These are phyloP conservation scores for Plasmodium reichenowi DNA, from an alignment of 169 alveolate genomes.

Conservation along the genomic window DNA sequence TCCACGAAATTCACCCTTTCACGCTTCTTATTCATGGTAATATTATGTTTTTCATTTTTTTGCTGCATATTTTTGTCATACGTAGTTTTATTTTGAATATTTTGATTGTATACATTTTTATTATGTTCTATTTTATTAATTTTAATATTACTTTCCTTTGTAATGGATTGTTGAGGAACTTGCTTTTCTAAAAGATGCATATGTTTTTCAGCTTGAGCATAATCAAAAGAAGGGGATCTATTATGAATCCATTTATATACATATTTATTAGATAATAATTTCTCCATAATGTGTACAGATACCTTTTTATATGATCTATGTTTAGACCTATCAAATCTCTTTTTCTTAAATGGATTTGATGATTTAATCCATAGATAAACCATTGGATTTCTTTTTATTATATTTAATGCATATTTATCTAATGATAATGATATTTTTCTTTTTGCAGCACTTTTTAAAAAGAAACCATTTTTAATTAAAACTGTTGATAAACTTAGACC, in stretches of 20 bases:
- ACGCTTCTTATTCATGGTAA: no score
- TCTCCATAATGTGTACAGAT: constrained; percentile 10
- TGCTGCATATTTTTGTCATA: no score
- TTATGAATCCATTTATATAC: constrained; percentile 35
- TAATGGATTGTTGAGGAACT: neutral
- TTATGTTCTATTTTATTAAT: neutral
- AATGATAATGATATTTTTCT: constrained; percentile 1
- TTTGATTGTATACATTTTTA: no score
- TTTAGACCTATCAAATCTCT: constrained; percentile 36
- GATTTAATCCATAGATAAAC: constrained; percentile 60
- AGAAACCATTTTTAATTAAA: constrained; percentile 30
- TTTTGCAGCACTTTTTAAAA: constrained; percentile 17
- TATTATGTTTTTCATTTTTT: no score
- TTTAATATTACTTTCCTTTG: neutral
- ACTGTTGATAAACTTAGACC: constrained; percentile 60
- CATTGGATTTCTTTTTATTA: constrained; percentile 56
- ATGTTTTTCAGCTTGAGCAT: neutral
- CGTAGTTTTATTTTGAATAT: no score
- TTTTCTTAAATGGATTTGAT: constrained; percentile 13
- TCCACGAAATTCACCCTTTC: no score
- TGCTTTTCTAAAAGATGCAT: constrained; percentile 2
- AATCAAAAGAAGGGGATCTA: constrained; percentile 11
- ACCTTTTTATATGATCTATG: constrained; percentile 34
- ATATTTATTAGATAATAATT: constrained; percentile 40
- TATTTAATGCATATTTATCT: constrained; percentile 16